Evolutionary conservation across 2,329 filamentous ascomycete genomes (phyloP), one percentile per base, ranked within the genome.

Genomic region (Scedosporium aurantiacum): DNA sequence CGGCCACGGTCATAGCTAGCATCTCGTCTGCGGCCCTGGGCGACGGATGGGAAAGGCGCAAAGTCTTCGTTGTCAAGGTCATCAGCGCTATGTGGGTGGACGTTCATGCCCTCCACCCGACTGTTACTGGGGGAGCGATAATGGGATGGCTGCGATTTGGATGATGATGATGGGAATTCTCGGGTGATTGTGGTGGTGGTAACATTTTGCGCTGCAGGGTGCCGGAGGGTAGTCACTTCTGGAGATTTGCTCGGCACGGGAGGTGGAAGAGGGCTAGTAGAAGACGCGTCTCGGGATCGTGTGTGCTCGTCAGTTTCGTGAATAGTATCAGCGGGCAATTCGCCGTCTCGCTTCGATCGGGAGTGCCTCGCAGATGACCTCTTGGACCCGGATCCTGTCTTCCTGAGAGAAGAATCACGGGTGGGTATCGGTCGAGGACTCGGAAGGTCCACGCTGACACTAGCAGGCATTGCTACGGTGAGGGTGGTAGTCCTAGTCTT

Each of bases 21-120:
- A 64, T 77, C 80, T 69, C 80, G 76, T 27, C 79, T 76, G 7
- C 78, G 76, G 16, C 84, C 79, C 64, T 88, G 87, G 16, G 85
- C 79, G 6, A 91, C 79, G 1, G 86, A 80, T 0, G 88, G 88
- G 18, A 84, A 88, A 1, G 88, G 88, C 0, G 88, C 88, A 14
- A 84, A 85, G 18, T 89, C 86, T 23, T 88, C 69, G 4, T 70
- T 58, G 8, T 74, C 70, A 18, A 75, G 72, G 7, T 72, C 68
- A 25, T 71, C 67, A 7, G 69, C 65, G 52, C 70, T 68, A 18
- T 58, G 57, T 14, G 57, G 25, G 37, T 58, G 57, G 40, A 43
- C 25, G 27, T 57, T 57, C 25, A 57, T 57, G 23, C 54, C 54
- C 37, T 43, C 37, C n/a, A 25, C 16, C n/a, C 57, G 57, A 37